A percentile compares a stretch with the other conserved stretches of the same genome.
Evolutionary conservation across 768 basidiomycete species (phyloP).

Genomic region (Panellus pusillus): DNA sequence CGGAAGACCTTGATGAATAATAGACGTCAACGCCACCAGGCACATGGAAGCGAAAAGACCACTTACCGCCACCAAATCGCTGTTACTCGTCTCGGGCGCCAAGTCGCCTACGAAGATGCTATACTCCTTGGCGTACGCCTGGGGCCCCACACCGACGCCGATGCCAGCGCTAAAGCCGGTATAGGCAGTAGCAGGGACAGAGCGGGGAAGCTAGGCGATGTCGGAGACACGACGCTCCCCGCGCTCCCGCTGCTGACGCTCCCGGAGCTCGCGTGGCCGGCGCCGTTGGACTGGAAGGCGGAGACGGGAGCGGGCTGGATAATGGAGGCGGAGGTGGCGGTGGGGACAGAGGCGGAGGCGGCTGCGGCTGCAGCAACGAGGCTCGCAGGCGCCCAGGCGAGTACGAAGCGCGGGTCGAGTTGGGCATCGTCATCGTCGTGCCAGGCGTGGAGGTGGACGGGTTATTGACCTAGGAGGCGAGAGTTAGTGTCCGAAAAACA

Average conservation of each 20-base stretch:
- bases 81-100: conserved; percentile 90
- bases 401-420: conserved; percentile 80
- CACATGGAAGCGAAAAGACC: neutral
- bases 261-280: neutral
- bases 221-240: conserved; percentile 5
- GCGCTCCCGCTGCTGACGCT: neutral
- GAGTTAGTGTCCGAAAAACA: conserved; percentile 72
- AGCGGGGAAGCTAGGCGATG: neutral
- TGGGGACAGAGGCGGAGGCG: conserved; percentile 31
- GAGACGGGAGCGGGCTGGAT: neutral
- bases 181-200: conserved; percentile 1
- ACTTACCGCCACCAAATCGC: conserved; percentile 79
- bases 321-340: conserved; percentile 33
- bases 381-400: conserved; percentile 69
- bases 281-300: neutral
- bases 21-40: neutral
- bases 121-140: conserved; percentile 75
- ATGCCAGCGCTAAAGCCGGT: neutral
- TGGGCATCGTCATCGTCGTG: conserved; percentile 72
- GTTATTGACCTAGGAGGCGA: conserved; percentile 68
- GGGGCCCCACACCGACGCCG: conserved; percentile 3
- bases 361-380: conserved; percentile 24
- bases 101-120: conserved; percentile 95
- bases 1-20: conserved; percentile 53
- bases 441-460: conserved; percentile 28